phyloP scores from a whole-genome alignment of 169 alveolate species.

The Eimeria necatrix region DNA sequence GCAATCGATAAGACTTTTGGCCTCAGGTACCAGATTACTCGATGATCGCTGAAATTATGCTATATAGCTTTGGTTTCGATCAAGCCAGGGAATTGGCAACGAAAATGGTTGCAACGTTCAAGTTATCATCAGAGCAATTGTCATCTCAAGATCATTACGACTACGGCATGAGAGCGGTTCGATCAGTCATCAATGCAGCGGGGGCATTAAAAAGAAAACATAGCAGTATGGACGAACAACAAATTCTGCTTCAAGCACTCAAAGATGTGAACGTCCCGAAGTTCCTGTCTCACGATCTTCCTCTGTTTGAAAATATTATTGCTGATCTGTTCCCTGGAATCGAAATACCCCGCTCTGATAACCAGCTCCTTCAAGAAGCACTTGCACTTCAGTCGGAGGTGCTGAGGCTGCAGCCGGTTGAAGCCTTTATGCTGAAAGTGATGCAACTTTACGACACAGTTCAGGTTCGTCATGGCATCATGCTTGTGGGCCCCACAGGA shows the following conservation, averaged over 20 bases:
- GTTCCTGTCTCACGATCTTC: conserved; percentile 96
- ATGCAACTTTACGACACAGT: conserved; percentile 96
- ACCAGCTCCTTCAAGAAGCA: conserved; percentile 90
- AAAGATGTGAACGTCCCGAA: conserved; percentile 97
- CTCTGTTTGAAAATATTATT: conserved; percentile 96
- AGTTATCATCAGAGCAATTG: conserved; percentile 90
- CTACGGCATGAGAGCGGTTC: conserved; percentile 96
- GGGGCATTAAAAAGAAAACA: conserved; percentile 72
- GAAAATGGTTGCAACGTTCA: conserved; percentile 94
- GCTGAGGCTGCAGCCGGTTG: conserved; percentile 91
- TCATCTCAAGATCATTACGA: conserved; percentile 96
- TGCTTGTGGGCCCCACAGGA: conserved; percentile 98
- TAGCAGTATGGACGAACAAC: conserved; percentile 92
- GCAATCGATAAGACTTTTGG: neutral
- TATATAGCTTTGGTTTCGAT: conserved; percentile 96
- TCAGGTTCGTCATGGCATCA: conserved; percentile 97
- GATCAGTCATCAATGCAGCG: conserved; percentile 91
- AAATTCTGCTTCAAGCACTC: conserved; percentile 94
- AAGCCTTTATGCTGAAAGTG: conserved; percentile 91
- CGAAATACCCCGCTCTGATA: conserved; percentile 92
- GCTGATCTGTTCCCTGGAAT: conserved; percentile 96
- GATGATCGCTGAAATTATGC: conserved; percentile 96
- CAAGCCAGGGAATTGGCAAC: conserved; percentile 94
- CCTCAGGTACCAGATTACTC: conserved; percentile 96
- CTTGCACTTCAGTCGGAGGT: conserved; percentile 86